Evolutionary conservation across 495 filamentous ascomycete species (phyloP).

Genomic region (Penicillium cataractarum): DNA sequence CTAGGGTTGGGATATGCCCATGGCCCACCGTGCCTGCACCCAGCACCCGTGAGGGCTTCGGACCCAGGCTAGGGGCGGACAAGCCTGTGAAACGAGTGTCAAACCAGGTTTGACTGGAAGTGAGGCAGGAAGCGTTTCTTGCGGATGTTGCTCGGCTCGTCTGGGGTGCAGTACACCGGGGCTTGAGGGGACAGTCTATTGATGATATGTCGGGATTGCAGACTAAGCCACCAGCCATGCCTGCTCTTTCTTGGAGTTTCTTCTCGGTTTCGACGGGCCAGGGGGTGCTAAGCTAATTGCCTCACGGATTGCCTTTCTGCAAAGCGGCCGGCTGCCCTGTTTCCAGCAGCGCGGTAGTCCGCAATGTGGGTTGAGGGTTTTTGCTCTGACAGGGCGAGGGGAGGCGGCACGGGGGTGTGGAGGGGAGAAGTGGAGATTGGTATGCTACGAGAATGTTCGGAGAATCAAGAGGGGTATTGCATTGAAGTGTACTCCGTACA

Average conservation of each 20-base stretch:
- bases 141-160: background rate
- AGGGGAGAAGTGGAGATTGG: slow-evolving; percentile 3
- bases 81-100: background rate
- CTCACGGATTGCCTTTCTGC: background rate
- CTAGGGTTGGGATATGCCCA: background rate
- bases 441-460: background rate
- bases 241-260: background rate
- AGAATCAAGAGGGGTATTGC: background rate
- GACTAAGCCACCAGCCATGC: background rate
- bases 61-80: background rate
- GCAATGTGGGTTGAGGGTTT: background rate
- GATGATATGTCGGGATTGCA: background rate
- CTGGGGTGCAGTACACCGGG: background rate
- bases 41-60: background rate
- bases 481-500: background rate
- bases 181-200: background rate
- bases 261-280: background rate
- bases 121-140: background rate
- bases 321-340: background rate
- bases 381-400: background rate
- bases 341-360: background rate
- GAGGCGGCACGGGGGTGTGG: slow-evolving; percentile 1
- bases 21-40: background rate
- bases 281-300: background rate
- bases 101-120: background rate